Evolutionary conservation across 1,284 basidiomycete genomes (phyloP), one percentile per base, ranked within the genome.

Genomic region (Pterulicium gracile): DNA sequence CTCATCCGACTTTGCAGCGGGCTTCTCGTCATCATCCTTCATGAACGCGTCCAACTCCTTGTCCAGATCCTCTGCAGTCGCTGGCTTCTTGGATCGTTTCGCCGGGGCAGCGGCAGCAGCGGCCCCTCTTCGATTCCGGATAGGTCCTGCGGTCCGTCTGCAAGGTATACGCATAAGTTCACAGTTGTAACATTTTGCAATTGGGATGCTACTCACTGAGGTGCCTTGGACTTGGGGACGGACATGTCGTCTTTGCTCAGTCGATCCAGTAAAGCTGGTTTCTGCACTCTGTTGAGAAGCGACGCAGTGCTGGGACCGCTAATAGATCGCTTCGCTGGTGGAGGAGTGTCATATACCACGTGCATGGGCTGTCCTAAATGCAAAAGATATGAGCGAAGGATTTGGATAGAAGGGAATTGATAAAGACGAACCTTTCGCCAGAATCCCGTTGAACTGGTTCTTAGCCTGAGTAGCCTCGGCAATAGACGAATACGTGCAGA

Each of bases 11-110:
- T 17, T 49, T n/a, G 54, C 51, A 2, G 21, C 49, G 36, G 58
- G 53, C 44, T 68, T 64, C 50, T 80, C 78, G 17, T 73, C 77
- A n/a, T 32, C 27, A 32, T 32, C 27, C 27, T 32, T 32, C 89
- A 95, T 92, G 63, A 94, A 96, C 1, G 83, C 80, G 55, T 96
- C 93, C 51, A 97, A 64, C 66, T 97, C 92, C 58, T 79, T 82
- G 63, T 97, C 94, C 47, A 97, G 67, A 54, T 96, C 90, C 47
- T 81, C 86, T 3, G 78, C 82, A 4, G 86, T 90, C 58, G 87
- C 75, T 23, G 69, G 69, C 58, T 75, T 76, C 58, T 75, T 77
- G 3, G 65, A 65, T 50, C 58, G 61, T 40, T 58, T 54, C 12
- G 60, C 53, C 23, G 55, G 56, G 47, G 54, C 57, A 42, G 49